Conservation (phyloP, 257 asterid genomes). For the Capsicum pubescens region DNA sequence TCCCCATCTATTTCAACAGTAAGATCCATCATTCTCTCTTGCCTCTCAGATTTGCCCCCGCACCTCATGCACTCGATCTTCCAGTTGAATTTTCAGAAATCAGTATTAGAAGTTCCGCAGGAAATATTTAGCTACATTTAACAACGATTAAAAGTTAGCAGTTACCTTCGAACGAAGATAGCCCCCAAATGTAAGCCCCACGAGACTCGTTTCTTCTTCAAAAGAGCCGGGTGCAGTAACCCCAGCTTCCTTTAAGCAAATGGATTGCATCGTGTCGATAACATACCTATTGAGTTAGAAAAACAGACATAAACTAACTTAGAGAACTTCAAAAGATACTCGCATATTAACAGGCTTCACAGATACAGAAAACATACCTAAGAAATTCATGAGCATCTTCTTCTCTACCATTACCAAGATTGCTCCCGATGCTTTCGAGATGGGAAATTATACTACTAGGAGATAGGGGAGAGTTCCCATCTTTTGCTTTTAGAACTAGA, state of each 20-base stretch:
- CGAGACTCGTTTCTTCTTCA: constrained; percentile 69
- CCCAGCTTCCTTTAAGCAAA: constrained; percentile 66
- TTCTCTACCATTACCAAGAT: constrained; percentile 75
- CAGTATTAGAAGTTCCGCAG: constrained; percentile 4
- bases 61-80: constrained; percentile 89
- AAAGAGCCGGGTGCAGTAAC: constrained; percentile 48
- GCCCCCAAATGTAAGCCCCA: constrained; percentile 91
- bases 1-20: constrained; percentile 88
- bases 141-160: constrained; percentile 29
- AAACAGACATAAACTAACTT: constrained; percentile 18
- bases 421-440: constrained; percentile 63
- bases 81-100: constrained; percentile 27
- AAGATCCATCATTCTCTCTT: constrained; percentile 89
- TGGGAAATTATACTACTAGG: constrained; percentile 67
- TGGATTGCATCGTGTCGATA: constrained; percentile 76
- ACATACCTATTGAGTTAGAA: constrained; percentile 51
- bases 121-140: constrained; percentile 27
- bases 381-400: constrained; percentile 96
- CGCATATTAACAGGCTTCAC: not conserved
- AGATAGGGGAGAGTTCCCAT: constrained; percentile 59
- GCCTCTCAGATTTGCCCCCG: constrained; percentile 65
- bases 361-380: constrained; percentile 52
- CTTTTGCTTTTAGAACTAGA: constrained; percentile 61
- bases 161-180: constrained; percentile 82
- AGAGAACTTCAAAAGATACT: not conserved